These are phyloP conservation scores for Hirschioporus abietinus DNA, from an alignment of 768 basidiomycete species.

Conservation along the genomic window DNA sequence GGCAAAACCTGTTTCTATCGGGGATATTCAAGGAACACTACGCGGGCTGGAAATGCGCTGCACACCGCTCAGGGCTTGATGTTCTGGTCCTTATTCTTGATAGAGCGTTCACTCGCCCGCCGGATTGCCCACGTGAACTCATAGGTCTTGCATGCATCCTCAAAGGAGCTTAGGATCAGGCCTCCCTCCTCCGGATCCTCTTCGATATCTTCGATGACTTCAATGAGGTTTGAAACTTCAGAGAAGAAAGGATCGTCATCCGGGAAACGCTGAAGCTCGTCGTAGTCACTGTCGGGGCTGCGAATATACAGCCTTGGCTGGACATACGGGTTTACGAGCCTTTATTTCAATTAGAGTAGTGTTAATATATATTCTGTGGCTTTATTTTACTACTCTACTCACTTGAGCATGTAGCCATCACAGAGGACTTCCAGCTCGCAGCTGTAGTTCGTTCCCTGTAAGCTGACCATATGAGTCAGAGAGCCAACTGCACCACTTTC, in stretches of 20 bases:
- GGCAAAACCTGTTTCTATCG: neutral
- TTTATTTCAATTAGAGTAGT: constrained; percentile 24
- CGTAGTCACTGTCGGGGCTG: constrained; percentile 73
- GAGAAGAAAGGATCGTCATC: constrained; percentile 95
- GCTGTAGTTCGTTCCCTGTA: constrained; percentile 91
- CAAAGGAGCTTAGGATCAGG: constrained; percentile 78
- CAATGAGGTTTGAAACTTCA: constrained; percentile 41
- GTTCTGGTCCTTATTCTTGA: constrained; percentile 4
- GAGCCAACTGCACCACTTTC: constrained; percentile 90
- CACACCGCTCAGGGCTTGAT: neutral
- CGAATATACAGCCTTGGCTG: constrained; percentile 85
- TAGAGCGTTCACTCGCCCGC: constrained; percentile 62
- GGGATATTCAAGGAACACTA: neutral
- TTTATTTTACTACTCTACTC: constrained; percentile 14
- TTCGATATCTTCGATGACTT: constrained; percentile 50
- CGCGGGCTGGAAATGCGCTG: neutral
- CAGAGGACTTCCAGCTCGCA: constrained; percentile 93
- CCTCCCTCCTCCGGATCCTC: constrained; percentile 85
- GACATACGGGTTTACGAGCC: constrained; percentile 90
- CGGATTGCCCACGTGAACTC: constrained; percentile 94
- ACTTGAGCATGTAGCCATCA: constrained; percentile 89
- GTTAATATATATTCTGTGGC: neutral
- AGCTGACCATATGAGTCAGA: constrained; percentile 83
- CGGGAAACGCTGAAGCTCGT: constrained; percentile 63
- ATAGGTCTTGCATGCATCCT: constrained; percentile 86